Evolutionary conservation across 306 rosid genomes (phyloP).

Genomic region (Trifolium repens): DNA sequence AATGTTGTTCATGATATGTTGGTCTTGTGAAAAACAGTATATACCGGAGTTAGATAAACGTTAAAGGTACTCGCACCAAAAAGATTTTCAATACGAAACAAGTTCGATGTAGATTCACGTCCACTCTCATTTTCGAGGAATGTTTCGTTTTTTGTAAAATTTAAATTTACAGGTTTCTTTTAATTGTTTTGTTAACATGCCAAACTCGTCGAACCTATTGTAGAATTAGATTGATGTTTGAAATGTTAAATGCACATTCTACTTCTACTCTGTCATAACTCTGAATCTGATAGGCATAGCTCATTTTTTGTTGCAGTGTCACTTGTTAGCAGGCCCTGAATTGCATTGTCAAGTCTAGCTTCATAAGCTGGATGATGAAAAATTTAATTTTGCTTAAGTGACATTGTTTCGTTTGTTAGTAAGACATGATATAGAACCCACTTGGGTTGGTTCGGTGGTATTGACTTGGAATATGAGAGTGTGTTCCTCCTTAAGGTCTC

Average conservation of each 20-base stretch:
- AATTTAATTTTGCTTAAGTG: not conserved
- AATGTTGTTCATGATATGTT: conserved; percentile 21
- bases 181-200: not conserved
- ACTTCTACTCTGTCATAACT: not conserved
- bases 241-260: not conserved
- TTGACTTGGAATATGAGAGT: no score
- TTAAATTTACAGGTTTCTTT: not conserved
- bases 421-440: not conserved
- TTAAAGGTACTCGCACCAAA: conserved; percentile 15
- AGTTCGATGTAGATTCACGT: conserved; percentile 13
- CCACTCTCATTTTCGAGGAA: conserved; percentile 15
- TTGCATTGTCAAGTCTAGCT: not conserved
- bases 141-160: not conserved
- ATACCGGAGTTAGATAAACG: conserved; percentile 6
- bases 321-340: conserved; percentile 1
- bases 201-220: conserved; percentile 3
- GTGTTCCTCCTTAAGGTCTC: no score
- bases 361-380: conserved; percentile 2
- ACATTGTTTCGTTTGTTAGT: not conserved
- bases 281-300: not conserved
- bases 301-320: not conserved
- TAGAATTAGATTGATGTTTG: conserved; percentile 5
- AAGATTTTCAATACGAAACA: not conserved
- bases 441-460: no score
- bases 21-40: conserved; percentile 7